These are phyloP conservation scores for Vanilla planifolia DNA, from an alignment of 106 monocot species.

Conservation along the genomic window DNA sequence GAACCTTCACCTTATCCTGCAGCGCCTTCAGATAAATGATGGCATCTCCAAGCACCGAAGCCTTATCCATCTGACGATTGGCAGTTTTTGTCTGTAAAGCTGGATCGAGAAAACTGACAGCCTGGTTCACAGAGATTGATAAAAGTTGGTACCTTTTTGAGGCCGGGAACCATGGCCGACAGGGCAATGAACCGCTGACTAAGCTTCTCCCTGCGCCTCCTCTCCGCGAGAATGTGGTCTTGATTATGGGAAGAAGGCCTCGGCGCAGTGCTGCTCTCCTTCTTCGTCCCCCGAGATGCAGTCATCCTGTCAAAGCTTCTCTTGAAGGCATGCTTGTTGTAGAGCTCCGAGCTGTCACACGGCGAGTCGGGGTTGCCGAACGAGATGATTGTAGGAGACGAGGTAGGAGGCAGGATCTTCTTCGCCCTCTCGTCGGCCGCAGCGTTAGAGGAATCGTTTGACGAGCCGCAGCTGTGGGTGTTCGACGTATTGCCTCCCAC, in stretches of 20 bases:
- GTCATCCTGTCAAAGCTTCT: slow-evolving; percentile 13
- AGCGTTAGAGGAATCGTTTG: not conserved
- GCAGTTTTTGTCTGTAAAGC: not conserved
- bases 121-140: too few species aligned
- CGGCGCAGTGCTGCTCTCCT: not conserved
- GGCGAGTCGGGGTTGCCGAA: slow-evolving; percentile 26
- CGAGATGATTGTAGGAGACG: slow-evolving; percentile 34
- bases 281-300: not conserved
- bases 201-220: slow-evolving; percentile 82
- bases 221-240: slow-evolving; percentile 78
- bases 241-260: slow-evolving; percentile 31
- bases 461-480: slow-evolving; percentile 2
- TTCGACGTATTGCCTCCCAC: not conserved
- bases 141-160: slow-evolving; percentile 51
- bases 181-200: slow-evolving; percentile 76
- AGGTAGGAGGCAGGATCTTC: slow-evolving; percentile 18
- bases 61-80: slow-evolving; percentile 7
- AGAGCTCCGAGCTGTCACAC: slow-evolving; percentile 4
- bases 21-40: slow-evolving; percentile 10
- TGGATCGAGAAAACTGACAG: not conserved
- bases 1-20: not conserved
- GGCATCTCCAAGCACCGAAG: slow-evolving; percentile 2
- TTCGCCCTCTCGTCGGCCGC: slow-evolving; percentile 12
- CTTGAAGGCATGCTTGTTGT: slow-evolving; percentile 14
- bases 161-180: slow-evolving; percentile 59